A percentile compares a stretch with the other conserved stretches of the same genome.
These are phyloP conservation scores for Staphylotrichum tortipilum DNA, from an alignment of 495 filamentous ascomycete species.

Conservation along the genomic window DNA sequence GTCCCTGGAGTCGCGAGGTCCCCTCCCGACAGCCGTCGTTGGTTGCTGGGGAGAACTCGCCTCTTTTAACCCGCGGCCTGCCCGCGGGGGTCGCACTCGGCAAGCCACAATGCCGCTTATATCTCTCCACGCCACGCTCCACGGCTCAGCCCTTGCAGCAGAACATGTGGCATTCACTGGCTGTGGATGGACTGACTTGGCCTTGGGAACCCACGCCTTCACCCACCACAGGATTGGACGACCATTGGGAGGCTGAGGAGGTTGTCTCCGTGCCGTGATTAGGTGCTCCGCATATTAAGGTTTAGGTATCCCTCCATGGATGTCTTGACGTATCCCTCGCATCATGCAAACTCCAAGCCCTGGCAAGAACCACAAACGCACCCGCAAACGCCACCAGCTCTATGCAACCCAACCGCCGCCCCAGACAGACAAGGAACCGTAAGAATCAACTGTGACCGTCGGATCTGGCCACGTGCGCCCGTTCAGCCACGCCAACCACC, in stretches of 20 bases:
- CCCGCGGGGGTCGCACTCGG: not conserved
- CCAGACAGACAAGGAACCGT: not conserved
- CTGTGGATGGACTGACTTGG: too few species aligned
- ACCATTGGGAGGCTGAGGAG: not conserved
- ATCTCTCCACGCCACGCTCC: too few species aligned
- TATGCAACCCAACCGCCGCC: not conserved
- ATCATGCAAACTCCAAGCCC: not conserved
- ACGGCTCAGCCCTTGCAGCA: too few species aligned
- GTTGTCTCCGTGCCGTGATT: not conserved
- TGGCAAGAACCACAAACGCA: not conserved
- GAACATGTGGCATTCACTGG: too few species aligned
- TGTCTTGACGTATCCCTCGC: not conserved
- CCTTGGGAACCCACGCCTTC: too few species aligned
- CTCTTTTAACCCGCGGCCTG: not conserved
- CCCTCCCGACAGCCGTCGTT: not conserved
- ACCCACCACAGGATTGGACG: too few species aligned
- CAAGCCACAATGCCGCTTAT: too few species aligned
- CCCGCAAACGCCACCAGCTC: constrained; percentile 5
- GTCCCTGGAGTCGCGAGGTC: not conserved
- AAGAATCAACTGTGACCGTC: not conserved
- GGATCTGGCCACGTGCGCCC: not conserved
- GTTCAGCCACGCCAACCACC: too few species aligned
- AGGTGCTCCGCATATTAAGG: not conserved
- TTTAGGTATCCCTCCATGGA: not conserved
- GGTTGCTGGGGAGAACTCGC: not conserved